Evolutionary conservation across 305 asterid genomes (phyloP).

Genomic region (Fraxinus baroniana): DNA sequence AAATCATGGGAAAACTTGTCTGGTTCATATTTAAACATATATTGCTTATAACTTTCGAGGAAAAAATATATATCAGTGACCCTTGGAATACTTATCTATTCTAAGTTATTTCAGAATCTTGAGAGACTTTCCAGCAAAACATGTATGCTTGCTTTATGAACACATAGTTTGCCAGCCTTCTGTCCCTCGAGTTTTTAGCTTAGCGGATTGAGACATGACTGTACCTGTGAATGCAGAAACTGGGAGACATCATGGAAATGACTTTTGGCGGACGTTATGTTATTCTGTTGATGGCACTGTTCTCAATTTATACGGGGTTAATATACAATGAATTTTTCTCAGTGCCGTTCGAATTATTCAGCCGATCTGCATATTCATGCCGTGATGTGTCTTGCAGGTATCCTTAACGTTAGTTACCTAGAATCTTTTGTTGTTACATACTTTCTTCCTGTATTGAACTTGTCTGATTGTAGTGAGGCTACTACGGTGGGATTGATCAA

Average conservation of each 20-base stretch:
- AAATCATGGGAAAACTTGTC: neutral
- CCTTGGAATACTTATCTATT: neutral
- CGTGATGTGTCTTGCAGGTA: constrained; percentile 91
- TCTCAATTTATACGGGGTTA: constrained; percentile 90
- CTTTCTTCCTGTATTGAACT: constrained; percentile 20
- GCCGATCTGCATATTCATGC: constrained; percentile 78
- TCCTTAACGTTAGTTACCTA: constrained; percentile 21
- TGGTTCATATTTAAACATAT: neutral
- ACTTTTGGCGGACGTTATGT: constrained; percentile 93
- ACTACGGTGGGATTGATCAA: constrained; percentile 73
- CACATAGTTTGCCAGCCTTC: constrained; percentile 9
- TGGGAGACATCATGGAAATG: constrained; percentile 95
- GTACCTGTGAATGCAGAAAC: constrained; percentile 64
- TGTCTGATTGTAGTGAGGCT: constrained; percentile 60
- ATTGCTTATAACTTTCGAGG: neutral
- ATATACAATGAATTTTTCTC: constrained; percentile 93
- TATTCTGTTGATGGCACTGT: constrained; percentile 76
- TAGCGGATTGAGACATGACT: constrained; percentile 20
- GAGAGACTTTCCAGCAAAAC: constrained; percentile 10
- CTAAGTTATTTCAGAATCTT: constrained; percentile 2
- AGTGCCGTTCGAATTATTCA: constrained; percentile 75
- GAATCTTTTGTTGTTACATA: constrained; percentile 20
- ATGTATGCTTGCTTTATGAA: constrained; percentile 14
- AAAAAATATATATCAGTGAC: neutral
- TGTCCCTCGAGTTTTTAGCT: constrained; percentile 3